A percentile compares a stretch with the other conserved stretches of the same genome.
Conservation (phyloP, 1,139 yeast species). For the Ogataea hybrid region DNA sequence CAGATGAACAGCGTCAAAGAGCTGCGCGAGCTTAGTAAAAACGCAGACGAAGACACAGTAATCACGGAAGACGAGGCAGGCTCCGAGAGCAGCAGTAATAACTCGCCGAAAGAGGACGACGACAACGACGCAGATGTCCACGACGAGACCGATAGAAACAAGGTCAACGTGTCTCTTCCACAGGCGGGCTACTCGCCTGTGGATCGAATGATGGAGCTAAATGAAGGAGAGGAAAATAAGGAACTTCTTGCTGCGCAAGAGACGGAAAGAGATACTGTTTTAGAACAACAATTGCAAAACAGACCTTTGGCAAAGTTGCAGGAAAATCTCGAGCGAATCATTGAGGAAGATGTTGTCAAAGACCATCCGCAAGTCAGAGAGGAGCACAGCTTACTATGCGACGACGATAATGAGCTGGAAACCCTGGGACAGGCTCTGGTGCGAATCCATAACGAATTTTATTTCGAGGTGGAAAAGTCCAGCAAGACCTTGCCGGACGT, state of each 20-base stretch:
- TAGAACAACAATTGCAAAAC: conserved; percentile 68
- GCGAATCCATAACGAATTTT: conserved; percentile 67
- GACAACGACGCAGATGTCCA: neutral
- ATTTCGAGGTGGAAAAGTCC: conserved; percentile 43
- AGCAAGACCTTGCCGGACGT: conserved; percentile 48
- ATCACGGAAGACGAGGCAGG: conserved; percentile 17
- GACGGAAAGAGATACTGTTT: conserved; percentile 52
- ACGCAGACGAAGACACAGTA: conserved; percentile 41
- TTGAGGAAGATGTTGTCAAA: conserved; percentile 33
- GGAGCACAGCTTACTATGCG: conserved; percentile 60
- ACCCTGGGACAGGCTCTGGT: conserved; percentile 62
- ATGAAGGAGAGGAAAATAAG: conserved; percentile 49
- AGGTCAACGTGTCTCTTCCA: conserved; percentile 41
- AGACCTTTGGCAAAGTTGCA: conserved; percentile 85
- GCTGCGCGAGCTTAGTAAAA: conserved; percentile 40
- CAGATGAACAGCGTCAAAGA: conserved; percentile 29
- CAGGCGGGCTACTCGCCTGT: conserved; percentile 40
- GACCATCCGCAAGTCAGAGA: conserved; percentile 32
- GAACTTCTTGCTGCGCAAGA: conserved; percentile 50
- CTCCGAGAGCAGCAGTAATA: conserved; percentile 9
- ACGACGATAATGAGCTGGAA: conserved; percentile 76
- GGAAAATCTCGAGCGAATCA: conserved; percentile 62
- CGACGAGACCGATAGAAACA: conserved; percentile 45
- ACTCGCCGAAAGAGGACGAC: neutral
- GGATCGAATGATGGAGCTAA: conserved; percentile 47